phyloP scores from a whole-genome alignment of 2,329 filamentous ascomycete species.

The Botryosphaeria agaves region DNA sequence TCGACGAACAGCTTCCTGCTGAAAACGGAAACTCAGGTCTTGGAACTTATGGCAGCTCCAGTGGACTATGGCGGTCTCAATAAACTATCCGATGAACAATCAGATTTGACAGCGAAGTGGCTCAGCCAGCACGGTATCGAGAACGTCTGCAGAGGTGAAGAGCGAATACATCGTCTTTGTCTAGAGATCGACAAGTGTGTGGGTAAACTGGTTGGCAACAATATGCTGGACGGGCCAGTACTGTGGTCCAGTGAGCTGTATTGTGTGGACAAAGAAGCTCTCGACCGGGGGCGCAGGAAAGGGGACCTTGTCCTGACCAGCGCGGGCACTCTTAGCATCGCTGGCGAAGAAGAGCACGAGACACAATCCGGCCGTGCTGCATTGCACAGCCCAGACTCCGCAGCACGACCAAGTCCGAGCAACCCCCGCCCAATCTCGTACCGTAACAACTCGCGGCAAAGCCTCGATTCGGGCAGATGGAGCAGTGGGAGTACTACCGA shows the following conservation, averaged over 20 bases:
- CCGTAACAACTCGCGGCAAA: constrained; percentile 51
- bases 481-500: constrained; percentile 40
- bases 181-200: constrained; percentile 80
- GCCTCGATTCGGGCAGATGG: constrained; percentile 51
- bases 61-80: constrained; percentile 79
- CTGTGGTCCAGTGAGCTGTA: constrained; percentile 88
- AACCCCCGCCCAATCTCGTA: constrained; percentile 41
- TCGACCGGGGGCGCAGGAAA: constrained; percentile 32
- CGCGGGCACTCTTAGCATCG: constrained; percentile 29
- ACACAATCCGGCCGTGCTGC: constrained; percentile 16
- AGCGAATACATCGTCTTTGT: constrained; percentile 84
- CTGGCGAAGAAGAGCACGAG: constrained; percentile 28
- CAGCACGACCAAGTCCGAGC: constrained; percentile 33
- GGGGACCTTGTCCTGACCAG: constrained; percentile 29
- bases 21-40: constrained; percentile 66
- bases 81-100: constrained; percentile 91
- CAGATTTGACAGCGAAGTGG: constrained; percentile 71
- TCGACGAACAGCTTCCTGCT: constrained; percentile 46
- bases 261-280: constrained; percentile 51
- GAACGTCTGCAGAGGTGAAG: constrained; percentile 89
- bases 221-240: constrained; percentile 67
- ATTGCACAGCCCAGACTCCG: constrained; percentile 24
- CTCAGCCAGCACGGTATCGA: constrained; percentile 66
- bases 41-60: constrained; percentile 70
- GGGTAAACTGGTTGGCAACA: constrained; percentile 69